These are phyloP conservation scores for Massariosphaeria phaeospora DNA, from an alignment of 495 filamentous ascomycete species.

Conservation along the genomic window DNA sequence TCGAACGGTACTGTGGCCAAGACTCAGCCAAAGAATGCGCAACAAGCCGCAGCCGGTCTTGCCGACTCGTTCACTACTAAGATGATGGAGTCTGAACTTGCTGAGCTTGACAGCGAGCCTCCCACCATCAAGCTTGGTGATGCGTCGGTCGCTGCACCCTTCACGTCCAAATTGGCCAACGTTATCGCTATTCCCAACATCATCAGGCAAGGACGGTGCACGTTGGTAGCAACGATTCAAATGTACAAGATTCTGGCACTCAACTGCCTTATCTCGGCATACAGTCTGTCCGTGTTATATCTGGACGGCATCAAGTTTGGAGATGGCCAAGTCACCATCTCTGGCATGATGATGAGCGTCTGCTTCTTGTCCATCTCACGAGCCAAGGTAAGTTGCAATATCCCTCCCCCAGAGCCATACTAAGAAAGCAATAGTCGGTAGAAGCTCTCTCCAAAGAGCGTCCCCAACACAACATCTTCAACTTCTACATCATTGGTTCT, in stretches of 20 bases:
- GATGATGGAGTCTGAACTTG: slow-evolving; percentile 87
- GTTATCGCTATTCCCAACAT: slow-evolving; percentile 98
- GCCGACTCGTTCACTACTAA: slow-evolving; percentile 81
- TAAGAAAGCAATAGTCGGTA: slow-evolving; percentile 57
- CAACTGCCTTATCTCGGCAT: slow-evolving; percentile 97
- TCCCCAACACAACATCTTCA: slow-evolving; percentile 98
- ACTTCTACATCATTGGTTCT: slow-evolving; percentile 96
- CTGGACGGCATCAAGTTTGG: slow-evolving; percentile 99
- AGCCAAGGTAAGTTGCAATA: slow-evolving; percentile 59
- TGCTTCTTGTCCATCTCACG: slow-evolving; percentile 97
- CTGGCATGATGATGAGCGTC: slow-evolving; percentile 99
- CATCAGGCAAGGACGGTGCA: slow-evolving; percentile 93
- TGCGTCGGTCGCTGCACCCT: slow-evolving; percentile 93
- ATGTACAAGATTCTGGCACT: slow-evolving; percentile 99
- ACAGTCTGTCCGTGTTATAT: slow-evolving; percentile 94
- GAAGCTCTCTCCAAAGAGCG: slow-evolving; percentile 95
- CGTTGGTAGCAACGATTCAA: slow-evolving; percentile 95
- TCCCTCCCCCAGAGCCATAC: not conserved
- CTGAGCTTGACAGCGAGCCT: slow-evolving; percentile 69
- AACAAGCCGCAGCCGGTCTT: slow-evolving; percentile 66
- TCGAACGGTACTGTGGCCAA: slow-evolving; percentile 6
- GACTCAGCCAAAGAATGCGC: slow-evolving; percentile 47
- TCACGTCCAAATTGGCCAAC: slow-evolving; percentile 95
- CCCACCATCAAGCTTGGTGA: slow-evolving; percentile 96
- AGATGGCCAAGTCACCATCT: slow-evolving; percentile 97